Evolutionary conservation across 257 asterid species (phyloP).

Genomic region (Solanum peruvianum): DNA sequence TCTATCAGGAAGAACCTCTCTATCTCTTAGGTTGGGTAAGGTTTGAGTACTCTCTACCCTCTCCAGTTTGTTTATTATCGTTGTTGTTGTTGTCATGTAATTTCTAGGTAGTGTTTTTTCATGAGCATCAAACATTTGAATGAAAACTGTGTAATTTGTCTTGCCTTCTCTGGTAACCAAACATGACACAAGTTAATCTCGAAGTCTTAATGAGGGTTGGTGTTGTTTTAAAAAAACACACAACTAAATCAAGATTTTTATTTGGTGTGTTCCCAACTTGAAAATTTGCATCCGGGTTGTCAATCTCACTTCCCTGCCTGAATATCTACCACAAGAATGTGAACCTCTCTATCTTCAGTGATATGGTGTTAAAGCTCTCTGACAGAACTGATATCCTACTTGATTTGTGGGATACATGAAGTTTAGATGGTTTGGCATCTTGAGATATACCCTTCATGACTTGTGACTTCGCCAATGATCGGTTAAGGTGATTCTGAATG

Average conservation of each 20-base stretch:
- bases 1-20: not conserved
- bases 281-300: not conserved
- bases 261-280: not conserved
- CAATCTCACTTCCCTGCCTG: not conserved
- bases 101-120: not conserved
- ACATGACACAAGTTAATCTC: not conserved
- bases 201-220: too few species aligned
- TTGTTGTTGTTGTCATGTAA: not conserved
- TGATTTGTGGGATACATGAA: not conserved
- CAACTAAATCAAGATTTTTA: not conserved
- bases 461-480: not conserved
- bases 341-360: not conserved
- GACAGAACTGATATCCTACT: not conserved
- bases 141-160: not conserved
- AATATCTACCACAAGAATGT: not conserved
- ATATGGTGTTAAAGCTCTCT: not conserved
- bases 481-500: not conserved
- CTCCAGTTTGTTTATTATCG: not conserved
- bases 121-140: not conserved
- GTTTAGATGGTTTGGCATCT: not conserved
- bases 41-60: not conserved
- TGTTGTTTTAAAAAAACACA: not conserved
- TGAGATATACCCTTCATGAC: not conserved
- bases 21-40: not conserved
- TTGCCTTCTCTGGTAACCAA: not conserved